Percentiles rank a stretch among this genome's conserved stretches.
Conservation (phyloP, 78 protist genomes). For the Dictyostelium firmibasis region DNA sequence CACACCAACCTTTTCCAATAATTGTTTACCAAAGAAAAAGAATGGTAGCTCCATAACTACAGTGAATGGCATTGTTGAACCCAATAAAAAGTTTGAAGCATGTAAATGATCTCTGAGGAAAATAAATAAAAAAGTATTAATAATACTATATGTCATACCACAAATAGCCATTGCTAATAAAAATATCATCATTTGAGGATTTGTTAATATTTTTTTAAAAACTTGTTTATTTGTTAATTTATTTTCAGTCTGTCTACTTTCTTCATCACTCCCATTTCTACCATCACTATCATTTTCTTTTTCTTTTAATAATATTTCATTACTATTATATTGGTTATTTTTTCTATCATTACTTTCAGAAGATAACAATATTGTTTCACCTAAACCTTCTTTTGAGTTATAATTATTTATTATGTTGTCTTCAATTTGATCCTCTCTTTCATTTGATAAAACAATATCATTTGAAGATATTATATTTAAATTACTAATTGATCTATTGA, state of each 20-base stretch:
- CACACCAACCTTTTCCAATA: not conserved
- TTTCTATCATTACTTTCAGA: not conserved
- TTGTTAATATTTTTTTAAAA: not conserved
- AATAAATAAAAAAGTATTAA: not conserved
- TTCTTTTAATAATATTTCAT: not conserved
- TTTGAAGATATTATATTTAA: not conserved
- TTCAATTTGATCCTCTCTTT: not conserved
- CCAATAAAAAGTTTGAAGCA: not conserved
- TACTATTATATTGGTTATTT: not conserved
- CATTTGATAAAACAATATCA: not conserved
- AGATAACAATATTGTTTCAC: not conserved
- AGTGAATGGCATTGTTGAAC: conserved; percentile 10
- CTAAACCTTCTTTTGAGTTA: not conserved
- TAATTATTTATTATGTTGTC: no score
- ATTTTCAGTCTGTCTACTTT: not conserved
- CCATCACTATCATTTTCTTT: no score
- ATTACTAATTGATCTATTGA: not conserved
- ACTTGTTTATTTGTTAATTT: not conserved
- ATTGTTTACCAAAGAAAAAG: conserved; percentile 3
- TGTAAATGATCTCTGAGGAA: not conserved
- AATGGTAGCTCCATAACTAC: conserved; percentile 4
- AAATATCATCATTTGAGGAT: conserved; percentile 1
- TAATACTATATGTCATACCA: conserved; percentile 17
- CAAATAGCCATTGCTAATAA: not conserved
- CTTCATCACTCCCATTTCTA: not conserved